Conservation (phyloP, 345 rosid genomes). For the Citrus inodora region DNA sequence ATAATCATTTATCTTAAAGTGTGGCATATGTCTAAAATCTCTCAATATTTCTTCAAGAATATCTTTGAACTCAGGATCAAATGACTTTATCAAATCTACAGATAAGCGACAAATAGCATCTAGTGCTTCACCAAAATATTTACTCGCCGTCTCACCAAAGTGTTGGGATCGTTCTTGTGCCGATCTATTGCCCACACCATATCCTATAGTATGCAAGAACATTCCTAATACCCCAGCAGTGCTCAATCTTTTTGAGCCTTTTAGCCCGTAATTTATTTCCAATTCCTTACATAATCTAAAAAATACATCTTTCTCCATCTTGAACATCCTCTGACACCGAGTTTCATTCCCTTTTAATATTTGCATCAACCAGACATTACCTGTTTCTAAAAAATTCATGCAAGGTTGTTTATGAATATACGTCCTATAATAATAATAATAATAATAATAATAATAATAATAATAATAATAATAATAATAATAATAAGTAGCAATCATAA, state of each 20-base stretch:
- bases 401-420: neutral
- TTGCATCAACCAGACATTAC: neutral
- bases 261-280: too few relatives aligned
- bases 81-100: neutral
- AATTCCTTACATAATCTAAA: too few relatives aligned
- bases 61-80: neutral
- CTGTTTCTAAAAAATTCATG: neutral
- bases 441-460: neutral
- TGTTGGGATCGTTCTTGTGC: too few relatives aligned
- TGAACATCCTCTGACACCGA: too few relatives aligned
- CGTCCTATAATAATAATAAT: neutral
- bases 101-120: neutral
- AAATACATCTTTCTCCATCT: neutral
- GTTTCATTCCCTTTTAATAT: too few relatives aligned
- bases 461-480: neutral
- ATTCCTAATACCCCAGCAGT: neutral
- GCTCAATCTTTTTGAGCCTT: neutral
- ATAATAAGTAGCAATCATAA: neutral
- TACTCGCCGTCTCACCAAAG: too few relatives aligned
- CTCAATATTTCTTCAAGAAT: neutral
- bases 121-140: neutral
- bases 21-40: neutral
- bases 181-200: neutral
- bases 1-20: neutral
- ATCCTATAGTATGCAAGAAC: neutral